Evolutionary conservation across 495 filamentous ascomycete genomes (phyloP).

Genomic region (Beverwykella pulmonaria): DNA sequence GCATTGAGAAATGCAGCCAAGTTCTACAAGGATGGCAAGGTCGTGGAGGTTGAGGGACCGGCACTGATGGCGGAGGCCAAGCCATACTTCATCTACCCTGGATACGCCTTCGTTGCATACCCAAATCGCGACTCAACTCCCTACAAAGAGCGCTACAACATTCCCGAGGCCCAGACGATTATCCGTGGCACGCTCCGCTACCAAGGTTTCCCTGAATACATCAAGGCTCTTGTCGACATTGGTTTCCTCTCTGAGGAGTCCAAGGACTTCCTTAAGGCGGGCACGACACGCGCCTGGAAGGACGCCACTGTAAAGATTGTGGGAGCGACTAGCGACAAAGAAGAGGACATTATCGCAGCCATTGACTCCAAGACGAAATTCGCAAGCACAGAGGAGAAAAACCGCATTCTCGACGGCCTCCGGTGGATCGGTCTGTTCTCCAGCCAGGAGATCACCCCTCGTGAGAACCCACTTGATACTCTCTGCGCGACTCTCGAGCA

Average conservation of each 20-base stretch:
- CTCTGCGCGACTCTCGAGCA: constrained; percentile 86
- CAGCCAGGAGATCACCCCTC: constrained; percentile 68
- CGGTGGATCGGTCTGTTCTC: constrained; percentile 89
- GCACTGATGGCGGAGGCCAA: constrained; percentile 86
- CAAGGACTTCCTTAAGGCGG: constrained; percentile 59
- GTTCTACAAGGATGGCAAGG: constrained; percentile 78
- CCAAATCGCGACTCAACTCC: constrained; percentile 88
- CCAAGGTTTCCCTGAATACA: constrained; percentile 83
- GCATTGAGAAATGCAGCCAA: constrained; percentile 84
- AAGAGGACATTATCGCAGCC: constrained; percentile 68
- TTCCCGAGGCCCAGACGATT: constrained; percentile 80
- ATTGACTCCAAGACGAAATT: constrained; percentile 78
- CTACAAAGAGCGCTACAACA: constrained; percentile 85
- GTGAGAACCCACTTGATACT: constrained; percentile 82
- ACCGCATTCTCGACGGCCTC: constrained; percentile 75
- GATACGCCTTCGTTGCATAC: constrained; percentile 89
- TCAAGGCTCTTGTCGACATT: constrained; percentile 82
- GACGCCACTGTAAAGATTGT: constrained; percentile 76
- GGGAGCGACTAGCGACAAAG: constrained; percentile 61
- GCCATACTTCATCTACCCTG: constrained; percentile 87
- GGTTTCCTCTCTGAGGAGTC: constrained; percentile 76
- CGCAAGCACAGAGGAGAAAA: constrained; percentile 68
- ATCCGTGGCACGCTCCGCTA: constrained; percentile 79
- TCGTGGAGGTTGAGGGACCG: constrained; percentile 52
- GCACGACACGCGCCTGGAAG: constrained; percentile 66